Evolutionary conservation across 1,284 basidiomycete genomes (phyloP), one percentile per base, ranked within the genome.

Genomic region (Microstroma glucosiphilum): DNA sequence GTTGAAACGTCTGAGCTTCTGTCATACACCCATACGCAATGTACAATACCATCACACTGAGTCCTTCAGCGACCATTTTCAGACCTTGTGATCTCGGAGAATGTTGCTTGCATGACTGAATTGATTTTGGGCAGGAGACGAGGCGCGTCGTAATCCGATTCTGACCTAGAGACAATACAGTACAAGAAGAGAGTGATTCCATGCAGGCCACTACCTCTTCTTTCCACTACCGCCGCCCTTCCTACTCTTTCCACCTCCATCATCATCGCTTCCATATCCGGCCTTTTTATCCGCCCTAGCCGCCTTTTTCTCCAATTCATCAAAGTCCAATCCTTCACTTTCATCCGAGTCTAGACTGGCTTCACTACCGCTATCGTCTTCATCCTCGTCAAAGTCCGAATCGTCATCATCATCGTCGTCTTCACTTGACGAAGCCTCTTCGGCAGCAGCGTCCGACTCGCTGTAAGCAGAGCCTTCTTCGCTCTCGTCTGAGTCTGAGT

Each of bases 281-380:
- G 23, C 55, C 19, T 40, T 51, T 13, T 71, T 69, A 53, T 76
- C 75, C 11, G 73, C 75, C 23, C 68, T 56, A 1, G 73, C 73
- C 11, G 75, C 76, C 64, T 94, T 94, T 56, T 86, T 84, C 81
- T 97, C 93, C 26, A 96, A 82, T 77, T 92, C 92, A 76, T 94
- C 92, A 92, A 92, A 96, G 72, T 94, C 92, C 66, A 93, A 91
- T 30, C 91, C 75, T 48, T 60, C 58, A 17, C 42, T 43, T 42
- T 61, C 60, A 59, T 61, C 60, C 6, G 37, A 37, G 23, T 62
- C 63, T 21, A 66, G 65, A 12, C 51, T 26, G 6, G 51, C 51
- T 6, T 17, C 21, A 13, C 30, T 26, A 7, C 56, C 60, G 1
- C 40, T 42, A 9, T 40, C 56, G 56, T 63, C 62, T 15, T 64